A percentile compares a stretch with the other conserved stretches of the same genome.
Evolutionary conservation across 2,329 filamentous ascomycete species (phyloP).

Genomic region (Tolypocladium inflatum): DNA sequence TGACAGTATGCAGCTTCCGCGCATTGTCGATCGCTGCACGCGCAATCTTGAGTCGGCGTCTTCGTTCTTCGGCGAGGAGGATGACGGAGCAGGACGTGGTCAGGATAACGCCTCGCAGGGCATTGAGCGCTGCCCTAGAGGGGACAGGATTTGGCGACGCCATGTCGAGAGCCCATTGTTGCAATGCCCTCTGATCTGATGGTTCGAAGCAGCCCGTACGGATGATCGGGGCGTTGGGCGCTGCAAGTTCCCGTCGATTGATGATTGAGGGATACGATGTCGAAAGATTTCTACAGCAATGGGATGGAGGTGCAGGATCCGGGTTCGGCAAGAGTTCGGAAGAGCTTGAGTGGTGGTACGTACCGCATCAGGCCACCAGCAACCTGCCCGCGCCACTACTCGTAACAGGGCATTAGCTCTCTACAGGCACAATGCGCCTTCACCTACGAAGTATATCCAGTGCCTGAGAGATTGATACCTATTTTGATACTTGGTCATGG

Average conservation of each 20-base stretch:
- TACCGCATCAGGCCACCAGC: not conserved
- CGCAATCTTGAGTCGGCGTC: constrained; percentile 42
- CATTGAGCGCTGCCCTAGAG: constrained; percentile 45
- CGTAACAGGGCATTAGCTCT: not conserved
- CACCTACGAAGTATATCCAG: too few species aligned
- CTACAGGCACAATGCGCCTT: too few species aligned
- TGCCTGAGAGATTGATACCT: too few species aligned
- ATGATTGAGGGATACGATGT: not conserved
- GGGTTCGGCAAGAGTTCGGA: not conserved
- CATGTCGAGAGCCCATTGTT: constrained; percentile 27
- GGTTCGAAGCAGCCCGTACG: not conserved
- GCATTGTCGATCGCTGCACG: constrained; percentile 42
- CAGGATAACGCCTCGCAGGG: constrained; percentile 44
- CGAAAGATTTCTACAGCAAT: not conserved
- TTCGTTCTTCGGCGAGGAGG: constrained; percentile 45
- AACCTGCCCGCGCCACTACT: not conserved
- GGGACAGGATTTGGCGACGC: constrained; percentile 37
- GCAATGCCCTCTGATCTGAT: not conserved
- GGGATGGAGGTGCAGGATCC: not conserved
- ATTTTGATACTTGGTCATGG: too few species aligned
- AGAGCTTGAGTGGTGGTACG: not conserved
- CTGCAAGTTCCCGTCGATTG: not conserved
- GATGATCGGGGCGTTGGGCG: not conserved
- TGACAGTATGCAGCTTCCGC: constrained; percentile 35
- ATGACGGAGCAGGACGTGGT: constrained; percentile 49